phyloP scores from a whole-genome alignment of 805 yeast genomes.

The Candida pseudoglaebosa region DNA sequence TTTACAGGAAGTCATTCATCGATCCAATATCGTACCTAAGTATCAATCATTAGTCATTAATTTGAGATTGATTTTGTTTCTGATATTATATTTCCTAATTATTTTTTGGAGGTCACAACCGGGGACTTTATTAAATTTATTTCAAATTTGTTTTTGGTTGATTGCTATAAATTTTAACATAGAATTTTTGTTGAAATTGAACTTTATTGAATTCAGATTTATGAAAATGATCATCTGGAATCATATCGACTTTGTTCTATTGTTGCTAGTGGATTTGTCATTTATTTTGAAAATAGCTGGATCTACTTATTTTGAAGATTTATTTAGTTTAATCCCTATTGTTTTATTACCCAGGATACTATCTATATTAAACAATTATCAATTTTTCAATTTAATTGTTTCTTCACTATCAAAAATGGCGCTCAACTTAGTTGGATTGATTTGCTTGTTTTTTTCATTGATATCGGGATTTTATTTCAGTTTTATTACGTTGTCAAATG shows the following conservation, averaged over 20 bases:
- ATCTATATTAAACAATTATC: conserved; percentile 47
- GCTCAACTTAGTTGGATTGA: conserved; percentile 46
- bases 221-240: conserved; percentile 53
- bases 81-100: conserved; percentile 26
- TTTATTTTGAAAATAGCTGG: conserved; percentile 20
- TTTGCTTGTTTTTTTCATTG: conserved; percentile 45
- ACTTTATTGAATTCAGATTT: conserved; percentile 42
- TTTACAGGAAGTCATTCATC: conserved; percentile 23
- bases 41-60: conserved; percentile 40
- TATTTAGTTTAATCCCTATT: conserved; percentile 43
- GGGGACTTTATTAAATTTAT: conserved; percentile 9
- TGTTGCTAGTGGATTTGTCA: conserved; percentile 33
- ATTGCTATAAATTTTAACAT: conserved; percentile 45
- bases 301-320: conserved; percentile 22
- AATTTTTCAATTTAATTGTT: conserved; percentile 48
- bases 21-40: conserved; percentile 37
- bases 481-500: conserved; percentile 42
- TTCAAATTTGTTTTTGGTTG: conserved; percentile 40
- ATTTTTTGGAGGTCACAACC: conserved; percentile 17
- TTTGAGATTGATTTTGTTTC: conserved; percentile 27
- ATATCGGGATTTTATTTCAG: conserved; percentile 54
- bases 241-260: conserved; percentile 42
- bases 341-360: conserved; percentile 48
- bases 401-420: conserved; percentile 50
- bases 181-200: conserved; percentile 42